These are phyloP conservation scores for Pogostemon cablin DNA, from an alignment of 257 asterid species.

Conservation along the genomic window DNA sequence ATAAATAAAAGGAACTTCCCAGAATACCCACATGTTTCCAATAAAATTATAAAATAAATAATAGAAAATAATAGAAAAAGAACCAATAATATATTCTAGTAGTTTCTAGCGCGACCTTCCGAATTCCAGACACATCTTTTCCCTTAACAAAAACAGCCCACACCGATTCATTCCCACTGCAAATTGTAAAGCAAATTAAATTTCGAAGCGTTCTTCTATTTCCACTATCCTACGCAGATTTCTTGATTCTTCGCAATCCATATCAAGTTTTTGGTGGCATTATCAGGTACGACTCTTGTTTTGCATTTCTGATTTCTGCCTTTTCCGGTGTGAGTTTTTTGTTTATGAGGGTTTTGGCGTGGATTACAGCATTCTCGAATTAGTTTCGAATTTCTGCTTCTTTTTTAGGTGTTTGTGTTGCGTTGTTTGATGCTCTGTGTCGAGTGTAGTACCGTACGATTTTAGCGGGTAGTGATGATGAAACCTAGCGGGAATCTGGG, in stretches of 20 bases:
- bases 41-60: too few relatives aligned
- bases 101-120: constrained; percentile 37
- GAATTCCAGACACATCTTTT: constrained; percentile 32
- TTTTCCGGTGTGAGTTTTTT: not conserved
- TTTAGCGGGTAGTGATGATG: not conserved
- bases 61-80: not conserved
- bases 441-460: not conserved
- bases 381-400: not conserved
- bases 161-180: not conserved
- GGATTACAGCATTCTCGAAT: not conserved
- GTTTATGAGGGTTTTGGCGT: not conserved
- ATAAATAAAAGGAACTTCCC: too few relatives aligned
- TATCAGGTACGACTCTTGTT: constrained; percentile 26
- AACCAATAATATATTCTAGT: constrained; percentile 26
- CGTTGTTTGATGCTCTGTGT: constrained; percentile 20
- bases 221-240: not conserved
- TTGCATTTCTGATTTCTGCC: not conserved
- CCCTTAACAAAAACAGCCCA: constrained; percentile 29
- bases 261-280: not conserved
- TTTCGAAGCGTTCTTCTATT: not conserved
- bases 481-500: not conserved
- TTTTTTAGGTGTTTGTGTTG: not conserved
- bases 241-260: not conserved
- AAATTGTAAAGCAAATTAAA: not conserved
- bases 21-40: too few relatives aligned